Percentiles rank a stretch among this genome's conserved stretches.
Conservation (phyloP, 495 filamentous ascomycete genomes). For the Hypoxylon trugodes region DNA sequence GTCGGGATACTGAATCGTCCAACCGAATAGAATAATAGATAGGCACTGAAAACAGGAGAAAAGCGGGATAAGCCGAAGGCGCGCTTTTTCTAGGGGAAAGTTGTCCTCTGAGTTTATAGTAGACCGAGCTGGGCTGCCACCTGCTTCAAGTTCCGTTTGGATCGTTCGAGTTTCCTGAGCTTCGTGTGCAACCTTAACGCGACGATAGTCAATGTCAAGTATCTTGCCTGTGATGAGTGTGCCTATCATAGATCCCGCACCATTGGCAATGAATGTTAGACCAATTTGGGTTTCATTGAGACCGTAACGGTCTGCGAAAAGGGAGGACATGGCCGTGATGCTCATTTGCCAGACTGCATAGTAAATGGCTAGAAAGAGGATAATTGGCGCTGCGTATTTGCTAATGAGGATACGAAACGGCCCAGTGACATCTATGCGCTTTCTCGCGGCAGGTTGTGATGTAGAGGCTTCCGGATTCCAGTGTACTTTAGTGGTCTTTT, state of each 20-base stretch:
- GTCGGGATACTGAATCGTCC: slow-evolving; percentile 41
- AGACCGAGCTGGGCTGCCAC: background rate
- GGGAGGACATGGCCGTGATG: slow-evolving; percentile 61
- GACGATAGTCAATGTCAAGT: slow-evolving; percentile 53
- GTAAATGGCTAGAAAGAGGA: slow-evolving; percentile 59
- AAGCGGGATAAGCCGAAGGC: slow-evolving; percentile 45
- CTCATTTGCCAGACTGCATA: slow-evolving; percentile 67
- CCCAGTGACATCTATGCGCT: slow-evolving; percentile 49
- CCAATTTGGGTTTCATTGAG: slow-evolving; percentile 58
- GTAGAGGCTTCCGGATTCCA: slow-evolving; percentile 25
- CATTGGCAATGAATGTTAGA: slow-evolving; percentile 61
- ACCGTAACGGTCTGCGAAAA: slow-evolving; percentile 56
- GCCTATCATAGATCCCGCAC: slow-evolving; percentile 59
- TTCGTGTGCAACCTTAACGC: slow-evolving; percentile 47
- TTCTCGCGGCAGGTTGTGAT: slow-evolving; percentile 36
- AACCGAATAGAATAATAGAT: slow-evolving; percentile 51
- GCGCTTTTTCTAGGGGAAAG: slow-evolving; percentile 53
- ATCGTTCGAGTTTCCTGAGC: slow-evolving; percentile 18
- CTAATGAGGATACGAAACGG: slow-evolving; percentile 58
- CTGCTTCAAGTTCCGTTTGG: slow-evolving; percentile 14
- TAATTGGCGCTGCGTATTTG: slow-evolving; percentile 55
- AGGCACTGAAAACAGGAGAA: slow-evolving; percentile 44
- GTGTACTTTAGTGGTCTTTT: slow-evolving; percentile 40
- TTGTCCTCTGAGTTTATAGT: slow-evolving; percentile 16
- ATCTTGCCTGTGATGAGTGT: slow-evolving; percentile 57